Base-by-base conservation (phyloP, 2,329 filamentous ascomycete genomes). In the Paracorniculantispora psalliotae region DNA sequence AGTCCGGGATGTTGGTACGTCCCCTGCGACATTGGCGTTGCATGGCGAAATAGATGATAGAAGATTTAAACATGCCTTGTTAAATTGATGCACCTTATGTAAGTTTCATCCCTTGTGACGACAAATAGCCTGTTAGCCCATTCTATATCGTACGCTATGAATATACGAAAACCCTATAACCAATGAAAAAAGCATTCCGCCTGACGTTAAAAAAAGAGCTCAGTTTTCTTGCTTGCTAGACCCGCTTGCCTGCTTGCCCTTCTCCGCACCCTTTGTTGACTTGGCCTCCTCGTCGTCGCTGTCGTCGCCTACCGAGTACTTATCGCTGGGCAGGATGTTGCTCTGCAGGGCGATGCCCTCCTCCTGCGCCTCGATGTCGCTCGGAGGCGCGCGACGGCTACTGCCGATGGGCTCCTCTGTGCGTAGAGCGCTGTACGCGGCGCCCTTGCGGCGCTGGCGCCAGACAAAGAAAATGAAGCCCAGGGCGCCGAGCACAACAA, bases 401-500 rank as follows among this genome's bases (percentile, higher is more conserved):
- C 67, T 25, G 28, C 39, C 19, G 37, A 48, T 65, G 13, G 71
- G 69, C 5, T 74, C 73, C 33, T 75, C 71, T 48, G 73, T 39
- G 69, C 74, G 53, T 39, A 86, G 70, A 15, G 79, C 81, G 43
- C 77, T 76, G 69, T 88, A 88, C 2, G 80, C 79, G 6, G 75
- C 70, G 35, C 78, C 77, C 65, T 77, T 80, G 63, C 83, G 79
- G 51, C 86, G 81, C 60, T 84, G 80, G 60, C 79, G 79, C 83
- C 84, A 89, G 67, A 89, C 73, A 64, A 81, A 87, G 69, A 86
- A 89, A n/a, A 87, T 90, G 87, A 91, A 96, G 13, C 83, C 76
- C 5, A 75, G 77, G 1, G 89, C 90, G 1, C 86, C 87, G 61
- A 94, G 83, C 54, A 88, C 79, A 19, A 96, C 90, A 51, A 97